These are phyloP conservation scores for Blastocystis sp. DNA, from an alignment of 352 stramenopile genomes.

Conservation along the genomic window DNA sequence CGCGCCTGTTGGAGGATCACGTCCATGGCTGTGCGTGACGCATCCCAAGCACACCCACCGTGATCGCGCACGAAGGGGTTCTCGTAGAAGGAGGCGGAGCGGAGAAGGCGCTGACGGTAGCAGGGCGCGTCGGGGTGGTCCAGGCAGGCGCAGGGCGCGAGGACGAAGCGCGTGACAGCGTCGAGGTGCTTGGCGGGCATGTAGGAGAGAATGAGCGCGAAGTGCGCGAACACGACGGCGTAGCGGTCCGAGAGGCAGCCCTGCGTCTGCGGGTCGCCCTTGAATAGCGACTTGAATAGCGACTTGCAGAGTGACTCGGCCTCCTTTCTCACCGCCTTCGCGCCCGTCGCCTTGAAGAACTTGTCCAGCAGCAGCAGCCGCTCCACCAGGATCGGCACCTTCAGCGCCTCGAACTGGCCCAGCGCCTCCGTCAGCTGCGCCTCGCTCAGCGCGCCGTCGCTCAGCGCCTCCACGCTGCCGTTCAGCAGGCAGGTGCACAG, in stretches of 20 bases:
- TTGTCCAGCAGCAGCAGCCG: conserved; percentile 37
- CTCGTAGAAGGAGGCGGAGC: conserved; percentile 56
- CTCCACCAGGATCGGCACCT: conserved; percentile 18
- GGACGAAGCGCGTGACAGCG: not conserved
- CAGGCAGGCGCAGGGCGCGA: conserved; percentile 37
- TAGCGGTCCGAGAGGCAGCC: conserved; percentile 15
- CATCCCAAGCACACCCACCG: not conserved
- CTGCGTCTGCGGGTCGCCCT: not conserved
- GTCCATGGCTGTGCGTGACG: not conserved
- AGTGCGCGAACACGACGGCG: conserved; percentile 3
- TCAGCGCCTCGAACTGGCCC: conserved; percentile 8
- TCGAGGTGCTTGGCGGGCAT: not conserved
- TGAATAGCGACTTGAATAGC: conserved; percentile 7
- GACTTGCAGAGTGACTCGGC: not conserved
- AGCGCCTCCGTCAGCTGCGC: not conserved
- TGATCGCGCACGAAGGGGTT: conserved; percentile 4
- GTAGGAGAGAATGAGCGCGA: conserved; percentile 31
- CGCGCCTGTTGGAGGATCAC: not conserved
- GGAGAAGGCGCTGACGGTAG: conserved; percentile 29
- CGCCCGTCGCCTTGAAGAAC: not conserved
- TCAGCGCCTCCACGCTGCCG: not conserved
- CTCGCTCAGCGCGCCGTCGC: not conserved
- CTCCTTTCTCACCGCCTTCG: not conserved
- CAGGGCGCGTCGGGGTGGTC: not conserved
- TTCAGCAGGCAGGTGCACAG: conserved; percentile 52